phyloP scores from a whole-genome alignment of 169 alveolate species.

The Cryptosporidium sp. region DNA sequence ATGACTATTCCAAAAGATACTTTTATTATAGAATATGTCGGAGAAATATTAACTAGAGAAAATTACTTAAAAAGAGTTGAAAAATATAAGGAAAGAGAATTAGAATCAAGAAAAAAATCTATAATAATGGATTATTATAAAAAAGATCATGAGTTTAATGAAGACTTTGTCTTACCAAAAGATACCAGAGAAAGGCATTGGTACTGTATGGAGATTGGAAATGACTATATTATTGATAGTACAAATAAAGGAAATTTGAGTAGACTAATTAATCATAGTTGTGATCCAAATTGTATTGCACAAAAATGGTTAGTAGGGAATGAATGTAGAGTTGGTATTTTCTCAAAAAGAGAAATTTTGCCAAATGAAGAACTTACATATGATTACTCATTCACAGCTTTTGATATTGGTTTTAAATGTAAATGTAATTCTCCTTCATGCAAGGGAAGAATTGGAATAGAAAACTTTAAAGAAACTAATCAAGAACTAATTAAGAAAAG shows the following conservation, averaged over 20 bases:
- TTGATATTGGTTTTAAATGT: conserved; percentile 65
- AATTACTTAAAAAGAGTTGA: conserved; percentile 81
- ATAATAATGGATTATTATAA: neutral
- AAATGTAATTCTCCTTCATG: conserved; percentile 54
- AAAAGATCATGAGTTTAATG: conserved; percentile 11
- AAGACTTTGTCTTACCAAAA: conserved; percentile 15
- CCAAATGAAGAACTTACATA: conserved; percentile 96
- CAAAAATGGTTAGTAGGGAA: conserved; percentile 95
- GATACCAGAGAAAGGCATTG: conserved; percentile 81
- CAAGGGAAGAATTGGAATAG: conserved; percentile 64
- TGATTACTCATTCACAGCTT: conserved; percentile 86
- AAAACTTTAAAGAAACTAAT: conserved; percentile 27
- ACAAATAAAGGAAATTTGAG: conserved; percentile 95
- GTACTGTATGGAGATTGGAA: conserved; percentile 88
- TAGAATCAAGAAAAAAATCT: conserved; percentile 73
- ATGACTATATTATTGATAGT: conserved; percentile 94
- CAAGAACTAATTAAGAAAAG: conserved; percentile 41
- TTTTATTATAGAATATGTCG: conserved; percentile 87
- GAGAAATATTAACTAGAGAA: conserved; percentile 84
- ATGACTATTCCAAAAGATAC: conserved; percentile 82
- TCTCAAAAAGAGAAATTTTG: conserved; percentile 91
- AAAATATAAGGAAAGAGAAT: conserved; percentile 82
- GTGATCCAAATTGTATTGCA: conserved; percentile 97
- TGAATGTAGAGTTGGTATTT: conserved; percentile 94
- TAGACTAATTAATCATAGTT: conserved; percentile 96